phyloP scores from a whole-genome alignment of 768 basidiomycete species.

The Glaciozyma martinii region DNA sequence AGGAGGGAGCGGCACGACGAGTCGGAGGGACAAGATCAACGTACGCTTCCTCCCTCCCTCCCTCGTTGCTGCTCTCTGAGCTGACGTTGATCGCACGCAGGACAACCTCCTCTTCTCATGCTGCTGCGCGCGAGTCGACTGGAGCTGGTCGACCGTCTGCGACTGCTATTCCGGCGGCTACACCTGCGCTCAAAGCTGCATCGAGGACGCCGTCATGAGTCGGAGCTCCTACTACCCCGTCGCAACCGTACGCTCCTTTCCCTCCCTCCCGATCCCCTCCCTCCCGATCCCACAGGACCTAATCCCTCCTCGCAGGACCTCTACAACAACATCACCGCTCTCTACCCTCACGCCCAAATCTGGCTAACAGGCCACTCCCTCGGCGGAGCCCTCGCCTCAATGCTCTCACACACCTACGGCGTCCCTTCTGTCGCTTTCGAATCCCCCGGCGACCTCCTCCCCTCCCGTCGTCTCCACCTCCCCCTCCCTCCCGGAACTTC shows the following conservation, averaged over 20 bases:
- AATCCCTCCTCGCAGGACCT: conserved; percentile 53
- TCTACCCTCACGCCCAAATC: conserved; percentile 82
- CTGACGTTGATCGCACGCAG: conserved; percentile 21
- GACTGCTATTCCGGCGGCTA: conserved; percentile 60
- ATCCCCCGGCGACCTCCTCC: conserved; percentile 73
- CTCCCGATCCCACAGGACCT: conserved; percentile 36
- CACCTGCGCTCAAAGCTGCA: conserved; percentile 66
- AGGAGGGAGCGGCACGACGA: conserved; percentile 50
- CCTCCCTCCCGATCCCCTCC: background rate
- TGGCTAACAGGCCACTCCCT: conserved; percentile 77
- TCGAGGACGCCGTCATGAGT: conserved; percentile 65
- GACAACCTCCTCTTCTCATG: conserved; percentile 92
- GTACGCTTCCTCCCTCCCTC: conserved; percentile 20
- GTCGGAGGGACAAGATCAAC: conserved; percentile 81
- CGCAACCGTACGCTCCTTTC: conserved; percentile 48
- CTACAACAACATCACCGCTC: conserved; percentile 80
- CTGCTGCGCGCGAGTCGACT: conserved; percentile 90
- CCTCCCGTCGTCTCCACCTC: conserved; percentile 71
- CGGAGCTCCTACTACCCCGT: conserved; percentile 82
- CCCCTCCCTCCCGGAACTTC: conserved; percentile 59
- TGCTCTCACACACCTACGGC: conserved; percentile 86
- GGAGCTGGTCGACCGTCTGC: conserved; percentile 88
- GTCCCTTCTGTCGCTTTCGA: conserved; percentile 84
- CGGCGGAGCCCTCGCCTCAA: conserved; percentile 73
- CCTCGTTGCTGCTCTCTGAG: too few species aligned